Conservation (phyloP, 345 rosid species). For the Cardamine resedifolia region DNA sequence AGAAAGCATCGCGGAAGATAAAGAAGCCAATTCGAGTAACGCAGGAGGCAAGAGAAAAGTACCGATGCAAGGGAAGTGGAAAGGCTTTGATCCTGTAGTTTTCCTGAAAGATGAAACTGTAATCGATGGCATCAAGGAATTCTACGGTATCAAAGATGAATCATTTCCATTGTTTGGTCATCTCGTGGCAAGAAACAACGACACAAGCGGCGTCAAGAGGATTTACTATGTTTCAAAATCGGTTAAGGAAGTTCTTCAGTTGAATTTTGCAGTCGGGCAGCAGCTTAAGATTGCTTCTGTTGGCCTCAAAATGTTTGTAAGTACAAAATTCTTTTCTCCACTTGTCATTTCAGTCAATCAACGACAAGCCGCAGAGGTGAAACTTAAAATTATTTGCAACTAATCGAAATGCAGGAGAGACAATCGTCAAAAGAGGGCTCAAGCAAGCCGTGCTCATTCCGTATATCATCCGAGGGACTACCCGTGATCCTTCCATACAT, state of each 20-base stretch:
- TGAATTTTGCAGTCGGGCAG: conserved; percentile 83
- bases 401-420: conserved; percentile 53
- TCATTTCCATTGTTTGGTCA: conserved; percentile 75
- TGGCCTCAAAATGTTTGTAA: conserved; percentile 98
- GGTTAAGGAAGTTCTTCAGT: conserved; percentile 72
- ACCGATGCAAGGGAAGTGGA: conserved; percentile 94
- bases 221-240: conserved; percentile 90
- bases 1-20: conserved; percentile 42
- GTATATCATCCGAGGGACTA: conserved; percentile 96
- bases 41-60: conserved; percentile 68
- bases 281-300: conserved; percentile 93
- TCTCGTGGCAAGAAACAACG: conserved; percentile 81
- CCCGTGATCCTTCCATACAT: conserved; percentile 88
- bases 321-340: conserved; percentile 33
- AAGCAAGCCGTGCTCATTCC: conserved; percentile 66
- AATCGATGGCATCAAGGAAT: conserved; percentile 64
- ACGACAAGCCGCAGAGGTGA: background rate
- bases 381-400: background rate
- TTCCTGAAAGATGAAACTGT: conserved; percentile 71
- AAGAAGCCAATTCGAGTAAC: conserved; percentile 45
- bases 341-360: background rate
- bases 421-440: conserved; percentile 84
- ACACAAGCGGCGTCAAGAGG: conserved; percentile 75
- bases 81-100: conserved; percentile 87
- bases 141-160: conserved; percentile 63